Evolutionary conservation across 164 flowering plant species (phyloP).

Genomic region (Vitis labrusca): DNA sequence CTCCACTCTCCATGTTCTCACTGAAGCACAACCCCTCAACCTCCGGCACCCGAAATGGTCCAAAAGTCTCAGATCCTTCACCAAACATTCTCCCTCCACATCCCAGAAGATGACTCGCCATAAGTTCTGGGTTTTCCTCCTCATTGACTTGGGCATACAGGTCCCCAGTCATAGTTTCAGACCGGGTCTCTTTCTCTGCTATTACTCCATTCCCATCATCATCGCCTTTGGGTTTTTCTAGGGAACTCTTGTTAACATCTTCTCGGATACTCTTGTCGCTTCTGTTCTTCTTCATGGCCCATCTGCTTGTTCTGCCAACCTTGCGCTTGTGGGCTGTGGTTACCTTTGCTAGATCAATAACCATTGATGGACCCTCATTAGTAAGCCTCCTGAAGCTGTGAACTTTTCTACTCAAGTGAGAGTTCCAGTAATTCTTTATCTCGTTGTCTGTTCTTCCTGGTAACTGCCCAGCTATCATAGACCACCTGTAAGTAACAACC

Average conservation of each 20-base stretch:
- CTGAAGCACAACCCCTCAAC: conserved; percentile 1
- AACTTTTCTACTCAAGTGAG: conserved; percentile 71
- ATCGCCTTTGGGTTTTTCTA: too few relatives aligned
- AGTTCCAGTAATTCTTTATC: conserved; percentile 90
- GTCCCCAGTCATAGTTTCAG: neutral
- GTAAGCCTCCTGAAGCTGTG: conserved; percentile 40
- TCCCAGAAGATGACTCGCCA: conserved; percentile 2
- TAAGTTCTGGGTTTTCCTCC: conserved; percentile 5
- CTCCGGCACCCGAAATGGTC: neutral
- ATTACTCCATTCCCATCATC: neutral
- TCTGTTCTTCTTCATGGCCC: conserved; percentile 35
- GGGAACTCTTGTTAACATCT: too few relatives aligned
- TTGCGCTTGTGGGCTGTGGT: conserved; percentile 21
- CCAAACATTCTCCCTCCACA: neutral
- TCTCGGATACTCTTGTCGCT: conserved; percentile 1
- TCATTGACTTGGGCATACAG: neutral
- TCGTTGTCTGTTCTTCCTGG: conserved; percentile 95
- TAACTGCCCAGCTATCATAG: conserved; percentile 69
- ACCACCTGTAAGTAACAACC: conserved; percentile 58
- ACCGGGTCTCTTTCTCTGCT: conserved; percentile 7
- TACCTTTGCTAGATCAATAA: conserved; percentile 14
- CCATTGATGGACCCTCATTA: conserved; percentile 8
- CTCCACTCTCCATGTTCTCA: conserved; percentile 10
- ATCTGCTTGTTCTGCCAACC: conserved; percentile 33
- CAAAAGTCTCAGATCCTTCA: neutral